A percentile compares a stretch with the other conserved stretches of the same genome.
phyloP scores from a whole-genome alignment of 2,329 filamentous ascomycete genomes.

The Penicillium sp. region DNA sequence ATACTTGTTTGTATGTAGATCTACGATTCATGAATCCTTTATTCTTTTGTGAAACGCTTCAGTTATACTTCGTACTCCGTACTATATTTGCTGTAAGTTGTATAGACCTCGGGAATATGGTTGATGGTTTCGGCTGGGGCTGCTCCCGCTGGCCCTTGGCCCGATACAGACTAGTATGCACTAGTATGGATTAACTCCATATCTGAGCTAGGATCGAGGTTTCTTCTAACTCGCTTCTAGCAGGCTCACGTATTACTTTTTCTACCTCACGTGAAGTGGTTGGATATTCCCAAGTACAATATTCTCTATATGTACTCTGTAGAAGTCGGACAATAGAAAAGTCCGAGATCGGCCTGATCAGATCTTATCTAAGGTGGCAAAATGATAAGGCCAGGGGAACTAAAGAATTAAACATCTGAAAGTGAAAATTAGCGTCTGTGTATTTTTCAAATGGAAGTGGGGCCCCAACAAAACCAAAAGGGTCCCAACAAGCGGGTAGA shows the following conservation, averaged over 20 bases:
- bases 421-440: slow-evolving; percentile 5
- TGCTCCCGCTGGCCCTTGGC: neutral
- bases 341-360: neutral
- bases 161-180: neutral
- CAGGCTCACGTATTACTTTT: neutral
- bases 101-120: neutral
- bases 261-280: neutral
- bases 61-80: neutral
- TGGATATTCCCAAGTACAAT: neutral
- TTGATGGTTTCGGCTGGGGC: neutral
- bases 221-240: neutral
- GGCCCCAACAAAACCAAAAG: slow-evolving; percentile 20
- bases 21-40: slow-evolving; percentile 15
- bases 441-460: slow-evolving; percentile 9
- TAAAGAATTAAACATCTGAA: neutral
- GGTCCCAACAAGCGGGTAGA: slow-evolving; percentile 17
- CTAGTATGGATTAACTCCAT: neutral
- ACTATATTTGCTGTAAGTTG: neutral
- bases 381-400: neutral
- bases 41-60: neutral
- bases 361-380: slow-evolving; percentile 11
- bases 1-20: slow-evolving; percentile 9
- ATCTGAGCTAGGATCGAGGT: neutral
- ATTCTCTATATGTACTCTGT: no score
- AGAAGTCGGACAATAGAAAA: neutral